Percentiles rank a stretch among this genome's conserved stretches.
Conservation (phyloP, 2,329 filamentous ascomycete genomes). For the Macrophomina phaseolina region DNA sequence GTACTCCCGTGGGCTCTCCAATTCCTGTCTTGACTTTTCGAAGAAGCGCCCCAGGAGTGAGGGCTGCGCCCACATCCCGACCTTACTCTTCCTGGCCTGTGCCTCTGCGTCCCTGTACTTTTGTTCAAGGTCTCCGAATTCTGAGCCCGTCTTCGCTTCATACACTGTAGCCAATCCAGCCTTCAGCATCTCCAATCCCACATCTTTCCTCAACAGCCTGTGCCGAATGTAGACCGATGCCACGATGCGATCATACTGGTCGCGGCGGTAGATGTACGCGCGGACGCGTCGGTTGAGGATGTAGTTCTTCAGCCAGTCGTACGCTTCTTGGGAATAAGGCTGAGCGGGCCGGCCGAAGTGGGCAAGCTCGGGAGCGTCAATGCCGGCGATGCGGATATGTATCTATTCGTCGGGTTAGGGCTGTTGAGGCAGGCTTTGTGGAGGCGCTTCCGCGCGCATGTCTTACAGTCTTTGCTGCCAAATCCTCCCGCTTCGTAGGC, state of each 20-base stretch:
- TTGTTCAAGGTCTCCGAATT: slow-evolving; percentile 75
- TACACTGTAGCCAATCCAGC: slow-evolving; percentile 87
- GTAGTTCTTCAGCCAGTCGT: slow-evolving; percentile 78
- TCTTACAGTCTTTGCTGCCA: slow-evolving; percentile 79
- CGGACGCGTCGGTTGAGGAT: slow-evolving; percentile 76
- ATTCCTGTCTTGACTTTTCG: slow-evolving; percentile 51
- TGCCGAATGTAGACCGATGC: slow-evolving; percentile 79
- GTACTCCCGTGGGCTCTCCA: slow-evolving; percentile 87
- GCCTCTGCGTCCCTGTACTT: slow-evolving; percentile 71
- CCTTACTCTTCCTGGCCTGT: slow-evolving; percentile 47
- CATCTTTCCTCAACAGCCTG: slow-evolving; percentile 73
- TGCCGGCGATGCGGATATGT: slow-evolving; percentile 83
- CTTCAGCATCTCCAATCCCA: slow-evolving; percentile 89
- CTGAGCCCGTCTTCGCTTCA: slow-evolving; percentile 86
- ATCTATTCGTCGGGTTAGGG: slow-evolving; percentile 62
- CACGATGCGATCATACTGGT: slow-evolving; percentile 92
- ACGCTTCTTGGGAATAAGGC: slow-evolving; percentile 80
- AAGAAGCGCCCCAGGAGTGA: slow-evolving; percentile 47
- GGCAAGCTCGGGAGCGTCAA: slow-evolving; percentile 90
- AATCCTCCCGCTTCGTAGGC: slow-evolving; percentile 68
- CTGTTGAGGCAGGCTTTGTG: background rate
- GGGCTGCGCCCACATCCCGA: slow-evolving; percentile 70
- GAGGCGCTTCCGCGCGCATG: background rate
- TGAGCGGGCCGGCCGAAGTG: slow-evolving; percentile 92
- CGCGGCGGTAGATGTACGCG: slow-evolving; percentile 79